Conservation (phyloP, 768 basidiomycete genomes). For the Pilatotrama ljubarskyi region DNA sequence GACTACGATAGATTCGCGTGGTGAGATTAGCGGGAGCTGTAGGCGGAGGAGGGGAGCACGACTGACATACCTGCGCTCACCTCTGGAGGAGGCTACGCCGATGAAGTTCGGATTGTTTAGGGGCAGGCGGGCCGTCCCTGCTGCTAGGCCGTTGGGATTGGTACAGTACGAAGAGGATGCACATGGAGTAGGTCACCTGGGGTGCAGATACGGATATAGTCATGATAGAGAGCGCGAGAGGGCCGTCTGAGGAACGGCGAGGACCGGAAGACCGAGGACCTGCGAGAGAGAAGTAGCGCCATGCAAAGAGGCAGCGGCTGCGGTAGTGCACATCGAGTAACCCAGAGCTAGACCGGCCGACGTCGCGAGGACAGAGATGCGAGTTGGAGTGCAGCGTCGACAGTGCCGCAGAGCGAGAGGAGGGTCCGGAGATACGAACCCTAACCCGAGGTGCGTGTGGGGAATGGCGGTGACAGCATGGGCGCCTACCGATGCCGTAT, state of each 20-base stretch:
- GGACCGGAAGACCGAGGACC: constrained; percentile 12
- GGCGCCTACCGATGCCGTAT: neutral
- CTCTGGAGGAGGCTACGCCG: constrained; percentile 73
- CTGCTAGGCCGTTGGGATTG: constrained; percentile 37
- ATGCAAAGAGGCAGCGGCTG: constrained; percentile 18
- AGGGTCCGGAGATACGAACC: neutral
- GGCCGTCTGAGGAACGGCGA: constrained; percentile 3
- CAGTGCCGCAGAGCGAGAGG: neutral
- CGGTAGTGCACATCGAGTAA: constrained; percentile 15
- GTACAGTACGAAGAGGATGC: neutral
- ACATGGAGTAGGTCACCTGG: constrained; percentile 43
- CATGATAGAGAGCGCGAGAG: constrained; percentile 52
- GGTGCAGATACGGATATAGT: constrained; percentile 59
- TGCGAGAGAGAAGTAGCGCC: constrained; percentile 14
- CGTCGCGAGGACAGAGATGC: neutral
- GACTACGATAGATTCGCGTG: constrained; percentile 42
- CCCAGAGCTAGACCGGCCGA: neutral
- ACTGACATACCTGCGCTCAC: constrained; percentile 62
- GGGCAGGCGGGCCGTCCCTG: constrained; percentile 66
- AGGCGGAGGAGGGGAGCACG: neutral
- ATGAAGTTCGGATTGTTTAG: constrained; percentile 76
- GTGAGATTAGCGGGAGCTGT: neutral
- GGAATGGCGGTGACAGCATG: neutral
- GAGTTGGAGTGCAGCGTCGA: neutral
- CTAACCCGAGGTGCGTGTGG: neutral